Conservation (phyloP, 2,329 filamentous ascomycete genomes). For the Fusarium nematophilum region DNA sequence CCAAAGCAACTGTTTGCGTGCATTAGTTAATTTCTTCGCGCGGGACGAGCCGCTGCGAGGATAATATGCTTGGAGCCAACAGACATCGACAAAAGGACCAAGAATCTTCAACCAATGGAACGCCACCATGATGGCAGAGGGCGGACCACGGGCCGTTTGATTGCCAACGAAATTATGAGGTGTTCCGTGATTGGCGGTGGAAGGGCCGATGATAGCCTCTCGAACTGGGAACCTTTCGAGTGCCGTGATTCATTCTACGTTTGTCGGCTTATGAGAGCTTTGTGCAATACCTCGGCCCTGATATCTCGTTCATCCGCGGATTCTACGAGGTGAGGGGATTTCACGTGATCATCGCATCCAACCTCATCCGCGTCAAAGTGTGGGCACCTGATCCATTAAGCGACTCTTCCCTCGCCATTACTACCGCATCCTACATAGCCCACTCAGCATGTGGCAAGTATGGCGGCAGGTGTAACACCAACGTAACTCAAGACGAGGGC, state of each 20-base stretch:
- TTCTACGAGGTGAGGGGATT: background rate
- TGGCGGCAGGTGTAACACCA: constrained; percentile 32
- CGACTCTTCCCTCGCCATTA: background rate
- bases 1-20: constrained; percentile 14
- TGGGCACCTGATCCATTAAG: background rate
- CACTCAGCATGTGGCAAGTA: constrained; percentile 23
- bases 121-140: background rate
- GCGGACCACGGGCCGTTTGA: constrained; percentile 16
- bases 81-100: background rate
- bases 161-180: constrained; percentile 13
- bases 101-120: background rate
- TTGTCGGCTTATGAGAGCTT: too few relatives aligned
- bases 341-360: constrained; percentile 21
- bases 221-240: constrained; percentile 6
- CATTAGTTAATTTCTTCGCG: background rate
- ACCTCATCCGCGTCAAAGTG: background rate
- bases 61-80: constrained; percentile 4
- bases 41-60: constrained; percentile 19
- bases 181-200: constrained; percentile 4
- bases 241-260: too few relatives aligned
- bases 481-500: constrained; percentile 25
- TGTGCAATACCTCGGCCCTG: too few relatives aligned
- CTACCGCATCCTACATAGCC: background rate
- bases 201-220: constrained; percentile 17
- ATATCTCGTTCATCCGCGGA: too few relatives aligned